Percentiles rank a stretch among this genome's conserved stretches.
Conservation (phyloP, 2,329 filamentous ascomycete genomes). For the Magnaporthiopsis poae region DNA sequence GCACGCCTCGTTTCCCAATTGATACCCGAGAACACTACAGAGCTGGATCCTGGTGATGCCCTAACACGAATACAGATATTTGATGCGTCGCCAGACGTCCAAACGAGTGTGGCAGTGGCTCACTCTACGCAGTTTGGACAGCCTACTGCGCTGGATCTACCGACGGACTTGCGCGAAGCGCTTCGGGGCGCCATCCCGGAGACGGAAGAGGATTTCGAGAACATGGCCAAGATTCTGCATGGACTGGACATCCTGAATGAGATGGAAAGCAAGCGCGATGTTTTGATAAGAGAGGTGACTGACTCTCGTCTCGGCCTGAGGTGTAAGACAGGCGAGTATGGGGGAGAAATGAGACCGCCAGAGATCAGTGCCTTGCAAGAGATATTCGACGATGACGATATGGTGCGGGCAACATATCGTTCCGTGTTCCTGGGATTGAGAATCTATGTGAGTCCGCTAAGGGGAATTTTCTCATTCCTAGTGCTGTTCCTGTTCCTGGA, state of each 20-base stretch:
- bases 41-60: not conserved
- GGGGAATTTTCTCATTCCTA: not conserved
- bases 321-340: not conserved
- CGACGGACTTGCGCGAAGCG: not conserved
- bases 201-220: not conserved
- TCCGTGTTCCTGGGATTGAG: slow-evolving; percentile 12
- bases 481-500: too few species aligned
- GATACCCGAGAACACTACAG: not conserved
- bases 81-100: not conserved
- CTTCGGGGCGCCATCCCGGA: not conserved
- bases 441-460: slow-evolving; percentile 12
- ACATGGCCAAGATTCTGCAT: not conserved
- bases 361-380: not conserved
- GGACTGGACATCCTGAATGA: not conserved
- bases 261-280: not conserved
- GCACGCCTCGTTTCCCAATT: not conserved
- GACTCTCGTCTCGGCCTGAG: not conserved
- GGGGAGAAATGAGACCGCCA: not conserved
- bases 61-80: not conserved
- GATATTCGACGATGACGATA: not conserved
- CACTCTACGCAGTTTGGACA: not conserved
- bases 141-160: not conserved
- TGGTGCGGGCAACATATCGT: slow-evolving; percentile 8
- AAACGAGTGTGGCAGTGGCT: not conserved
- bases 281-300: not conserved